Percentiles rank a stretch among this genome's conserved stretches.
Evolutionary conservation across 768 basidiomycete species (phyloP).

Genomic region (Crassisporium funariophilum): DNA sequence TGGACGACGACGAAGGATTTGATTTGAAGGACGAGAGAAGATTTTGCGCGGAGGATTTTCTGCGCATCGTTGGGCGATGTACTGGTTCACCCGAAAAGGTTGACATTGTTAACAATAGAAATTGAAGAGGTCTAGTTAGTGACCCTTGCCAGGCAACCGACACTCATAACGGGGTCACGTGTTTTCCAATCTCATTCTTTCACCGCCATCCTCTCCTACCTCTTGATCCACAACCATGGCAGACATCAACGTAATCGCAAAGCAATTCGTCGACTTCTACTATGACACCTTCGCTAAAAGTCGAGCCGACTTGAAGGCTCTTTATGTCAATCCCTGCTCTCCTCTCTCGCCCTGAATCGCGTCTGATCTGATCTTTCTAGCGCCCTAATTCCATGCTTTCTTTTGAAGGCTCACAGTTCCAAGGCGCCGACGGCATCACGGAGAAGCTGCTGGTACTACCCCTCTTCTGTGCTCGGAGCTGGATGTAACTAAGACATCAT

Average conservation of each 20-base stretch:
- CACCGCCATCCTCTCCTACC: conserved; percentile 14
- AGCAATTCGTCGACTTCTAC: conserved; percentile 83
- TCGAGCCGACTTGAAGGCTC: conserved; percentile 52
- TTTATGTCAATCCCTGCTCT: conserved; percentile 70
- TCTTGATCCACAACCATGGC: conserved; percentile 49
- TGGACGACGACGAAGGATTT: conserved; percentile 26
- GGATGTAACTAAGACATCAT: conserved; percentile 2
- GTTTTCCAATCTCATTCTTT: conserved; percentile 6
- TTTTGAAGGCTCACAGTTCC: conserved; percentile 67
- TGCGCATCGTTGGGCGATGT: conserved; percentile 67
- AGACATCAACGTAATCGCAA: conserved; percentile 73
- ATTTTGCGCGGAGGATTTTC: conserved; percentile 87
- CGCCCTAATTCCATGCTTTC: conserved; percentile 82
- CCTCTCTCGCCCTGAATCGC: conserved; percentile 13
- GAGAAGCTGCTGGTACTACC: conserved; percentile 71
- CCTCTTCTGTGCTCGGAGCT: background rate
- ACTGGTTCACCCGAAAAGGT: conserved; percentile 35
- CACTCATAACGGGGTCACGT: conserved; percentile 16
- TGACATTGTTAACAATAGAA: conserved; percentile 33
- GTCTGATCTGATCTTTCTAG: conserved; percentile 47
- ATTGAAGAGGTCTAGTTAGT: background rate
- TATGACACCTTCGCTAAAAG: conserved; percentile 75
- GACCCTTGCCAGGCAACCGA: background rate
- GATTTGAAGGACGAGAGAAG: conserved; percentile 76
- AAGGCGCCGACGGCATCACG: conserved; percentile 56